phyloP scores from a whole-genome alignment of 176 grass and related monocot species.

The Elaeis guineensis region DNA sequence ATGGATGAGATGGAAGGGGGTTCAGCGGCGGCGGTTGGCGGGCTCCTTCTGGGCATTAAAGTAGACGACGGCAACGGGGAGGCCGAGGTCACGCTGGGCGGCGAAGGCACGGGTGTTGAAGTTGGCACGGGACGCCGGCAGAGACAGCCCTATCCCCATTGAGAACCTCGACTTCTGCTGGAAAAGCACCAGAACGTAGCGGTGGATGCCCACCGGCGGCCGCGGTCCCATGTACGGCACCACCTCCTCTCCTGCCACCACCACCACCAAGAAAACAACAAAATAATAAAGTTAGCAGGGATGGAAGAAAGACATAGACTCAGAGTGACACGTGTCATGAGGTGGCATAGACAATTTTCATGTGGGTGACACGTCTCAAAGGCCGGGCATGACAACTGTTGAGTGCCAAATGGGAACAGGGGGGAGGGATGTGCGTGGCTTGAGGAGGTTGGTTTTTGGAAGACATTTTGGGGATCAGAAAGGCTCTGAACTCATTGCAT shows the following conservation, averaged over 20 bases:
- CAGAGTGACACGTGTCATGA: too few species aligned
- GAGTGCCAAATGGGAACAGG: too few species aligned
- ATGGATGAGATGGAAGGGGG: not conserved
- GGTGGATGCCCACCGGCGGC: conserved; percentile 46
- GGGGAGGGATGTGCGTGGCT: too few species aligned
- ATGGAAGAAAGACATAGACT: too few species aligned
- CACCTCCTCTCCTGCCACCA: conserved; percentile 14
- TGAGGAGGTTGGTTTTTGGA: too few species aligned
- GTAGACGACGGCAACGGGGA: conserved; percentile 71
- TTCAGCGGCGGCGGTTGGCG: conserved; percentile 38
- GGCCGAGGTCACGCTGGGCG: conserved; percentile 40
- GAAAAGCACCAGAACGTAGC: conserved; percentile 33
- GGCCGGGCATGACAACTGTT: too few species aligned
- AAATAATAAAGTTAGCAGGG: too few species aligned
- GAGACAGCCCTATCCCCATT: not conserved
- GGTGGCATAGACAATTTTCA: too few species aligned
- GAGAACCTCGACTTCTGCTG: conserved; percentile 31
- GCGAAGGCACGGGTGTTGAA: conserved; percentile 72
- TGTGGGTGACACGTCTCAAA: too few species aligned
- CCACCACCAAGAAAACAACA: too few species aligned
- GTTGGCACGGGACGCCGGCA: conserved; percentile 10
- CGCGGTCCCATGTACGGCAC: conserved; percentile 17
- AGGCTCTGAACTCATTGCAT: too few species aligned
- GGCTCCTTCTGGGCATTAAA: conserved; percentile 86
- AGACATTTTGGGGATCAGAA: too few species aligned